Percentiles rank a stretch among this genome's conserved stretches.
Evolutionary conservation across 2,329 filamentous ascomycete species (phyloP).

Genomic region (Fusarium tanahbumbuense): DNA sequence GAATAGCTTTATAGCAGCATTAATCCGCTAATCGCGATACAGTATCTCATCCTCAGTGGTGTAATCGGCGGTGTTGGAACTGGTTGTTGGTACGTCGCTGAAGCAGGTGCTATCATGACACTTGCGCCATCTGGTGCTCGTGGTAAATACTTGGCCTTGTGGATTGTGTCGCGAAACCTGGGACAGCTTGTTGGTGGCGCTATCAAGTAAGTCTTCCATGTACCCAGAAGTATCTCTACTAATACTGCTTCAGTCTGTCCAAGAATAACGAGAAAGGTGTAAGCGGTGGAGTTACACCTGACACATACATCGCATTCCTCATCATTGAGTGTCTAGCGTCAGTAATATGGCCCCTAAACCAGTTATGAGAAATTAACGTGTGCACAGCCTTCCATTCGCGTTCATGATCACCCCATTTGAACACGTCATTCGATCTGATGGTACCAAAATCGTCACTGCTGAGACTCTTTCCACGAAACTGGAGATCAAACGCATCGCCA

Average conservation of each 20-base stretch:
- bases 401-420: slow-evolving; percentile 18
- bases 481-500: slow-evolving; percentile 11
- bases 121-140: slow-evolving; percentile 59
- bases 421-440: slow-evolving; percentile 18
- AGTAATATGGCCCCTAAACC: no score
- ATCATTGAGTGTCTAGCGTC: slow-evolving; percentile 15
- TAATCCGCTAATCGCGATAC: no score
- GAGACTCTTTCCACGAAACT: slow-evolving; percentile 15
- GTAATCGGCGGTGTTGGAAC: slow-evolving; percentile 46
- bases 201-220: slow-evolving; percentile 4
- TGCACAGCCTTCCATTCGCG: background rate
- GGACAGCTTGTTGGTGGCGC: slow-evolving; percentile 16
- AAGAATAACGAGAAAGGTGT: slow-evolving; percentile 18
- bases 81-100: slow-evolving; percentile 62
- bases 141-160: slow-evolving; percentile 55
- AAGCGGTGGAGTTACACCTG: slow-evolving; percentile 3
- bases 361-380: no score
- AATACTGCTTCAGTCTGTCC: background rate
- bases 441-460: slow-evolving; percentile 6
- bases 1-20: accelerated
- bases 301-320: slow-evolving; percentile 19
- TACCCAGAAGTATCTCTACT: background rate
- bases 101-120: slow-evolving; percentile 61
- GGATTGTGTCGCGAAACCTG: slow-evolving; percentile 13
- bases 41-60: slow-evolving; percentile 11